phyloP scores from a whole-genome alignment of 1,284 basidiomycete species.

The Rhodofomes roseus region DNA sequence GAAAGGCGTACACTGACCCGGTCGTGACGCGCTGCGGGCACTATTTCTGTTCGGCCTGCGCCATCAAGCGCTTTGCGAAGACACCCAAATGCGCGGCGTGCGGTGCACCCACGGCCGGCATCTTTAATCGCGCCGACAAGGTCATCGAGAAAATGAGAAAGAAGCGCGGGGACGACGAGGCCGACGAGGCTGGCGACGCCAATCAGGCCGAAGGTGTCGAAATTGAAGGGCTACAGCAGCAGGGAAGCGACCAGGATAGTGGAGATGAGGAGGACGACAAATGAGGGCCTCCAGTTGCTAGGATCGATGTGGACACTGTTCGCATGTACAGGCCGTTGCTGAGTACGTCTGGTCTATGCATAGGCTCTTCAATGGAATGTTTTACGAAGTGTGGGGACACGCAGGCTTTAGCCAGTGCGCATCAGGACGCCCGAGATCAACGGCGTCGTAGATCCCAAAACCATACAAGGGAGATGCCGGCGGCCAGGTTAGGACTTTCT shows the following conservation, averaged over 20 bases:
- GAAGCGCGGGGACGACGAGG: conserved; percentile 43
- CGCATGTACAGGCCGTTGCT: background rate
- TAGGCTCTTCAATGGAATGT: background rate
- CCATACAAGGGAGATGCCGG: background rate
- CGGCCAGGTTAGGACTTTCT: background rate
- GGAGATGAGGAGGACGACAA: conserved; percentile 25
- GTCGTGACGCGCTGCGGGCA: conserved; percentile 96
- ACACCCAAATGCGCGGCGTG: conserved; percentile 97
- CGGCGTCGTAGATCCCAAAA: background rate
- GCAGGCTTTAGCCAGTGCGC: background rate
- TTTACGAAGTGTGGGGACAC: background rate
- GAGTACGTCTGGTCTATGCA: background rate
- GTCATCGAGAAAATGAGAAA: conserved; percentile 76
- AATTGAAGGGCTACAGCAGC: conserved; percentile 61
- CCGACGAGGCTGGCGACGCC: conserved; percentile 35
- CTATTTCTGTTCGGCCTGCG: conserved; percentile 94
- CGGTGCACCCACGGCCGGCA: conserved; percentile 87
- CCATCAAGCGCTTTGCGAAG: conserved; percentile 89
- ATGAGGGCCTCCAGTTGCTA: conserved; percentile 12
- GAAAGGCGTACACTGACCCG: conserved; percentile 92
- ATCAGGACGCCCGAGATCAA: background rate
- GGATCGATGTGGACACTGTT: background rate
- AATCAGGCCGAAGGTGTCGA: conserved; percentile 41
- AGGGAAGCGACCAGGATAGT: conserved; percentile 30
- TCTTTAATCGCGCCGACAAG: conserved; percentile 90